phyloP scores from a whole-genome alignment of 306 rosid genomes.

The Cicer yamashitae region DNA sequence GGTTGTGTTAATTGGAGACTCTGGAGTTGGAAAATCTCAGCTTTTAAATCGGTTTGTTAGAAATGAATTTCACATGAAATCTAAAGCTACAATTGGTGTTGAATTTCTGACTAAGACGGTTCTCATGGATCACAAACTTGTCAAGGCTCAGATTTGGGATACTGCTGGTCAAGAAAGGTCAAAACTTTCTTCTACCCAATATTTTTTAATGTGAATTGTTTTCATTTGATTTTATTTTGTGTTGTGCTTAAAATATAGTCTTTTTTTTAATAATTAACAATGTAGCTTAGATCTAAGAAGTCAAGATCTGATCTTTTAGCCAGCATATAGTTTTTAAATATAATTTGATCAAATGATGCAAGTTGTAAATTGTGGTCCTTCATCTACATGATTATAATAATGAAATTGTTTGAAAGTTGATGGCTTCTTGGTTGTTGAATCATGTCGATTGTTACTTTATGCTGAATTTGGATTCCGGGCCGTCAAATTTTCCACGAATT shows the following conservation, averaged over 20 bases:
- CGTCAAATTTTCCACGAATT: not conserved
- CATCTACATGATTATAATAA: not conserved
- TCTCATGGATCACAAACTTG: conserved; percentile 74
- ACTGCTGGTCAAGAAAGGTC: conserved; percentile 99
- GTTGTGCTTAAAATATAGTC: conserved; percentile 26
- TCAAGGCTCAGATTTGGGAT: conserved; percentile 98
- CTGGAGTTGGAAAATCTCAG: conserved; percentile 95
- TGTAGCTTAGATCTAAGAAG: conserved; percentile 25
- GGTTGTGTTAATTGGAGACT: conserved; percentile 89
- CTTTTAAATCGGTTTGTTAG: conserved; percentile 76
- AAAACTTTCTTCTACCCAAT: not conserved
- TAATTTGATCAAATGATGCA: conserved; percentile 4
- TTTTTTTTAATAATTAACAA: not conserved
- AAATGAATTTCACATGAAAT: conserved; percentile 79
- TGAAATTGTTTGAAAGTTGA: not conserved
- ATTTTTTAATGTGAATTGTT: not conserved
- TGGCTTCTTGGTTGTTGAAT: not conserved
- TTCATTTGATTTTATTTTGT: conserved; percentile 5
- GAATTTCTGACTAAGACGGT: conserved; percentile 90
- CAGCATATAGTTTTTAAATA: not conserved
- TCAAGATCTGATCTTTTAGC: conserved; percentile 35
- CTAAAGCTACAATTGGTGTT: conserved; percentile 91
- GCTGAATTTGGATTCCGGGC: not conserved
- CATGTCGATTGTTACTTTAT: not conserved
- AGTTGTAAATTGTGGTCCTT: conserved; percentile 2